Conservation (phyloP, 495 filamentous ascomycete genomes). For the Hamigera avellanea region DNA sequence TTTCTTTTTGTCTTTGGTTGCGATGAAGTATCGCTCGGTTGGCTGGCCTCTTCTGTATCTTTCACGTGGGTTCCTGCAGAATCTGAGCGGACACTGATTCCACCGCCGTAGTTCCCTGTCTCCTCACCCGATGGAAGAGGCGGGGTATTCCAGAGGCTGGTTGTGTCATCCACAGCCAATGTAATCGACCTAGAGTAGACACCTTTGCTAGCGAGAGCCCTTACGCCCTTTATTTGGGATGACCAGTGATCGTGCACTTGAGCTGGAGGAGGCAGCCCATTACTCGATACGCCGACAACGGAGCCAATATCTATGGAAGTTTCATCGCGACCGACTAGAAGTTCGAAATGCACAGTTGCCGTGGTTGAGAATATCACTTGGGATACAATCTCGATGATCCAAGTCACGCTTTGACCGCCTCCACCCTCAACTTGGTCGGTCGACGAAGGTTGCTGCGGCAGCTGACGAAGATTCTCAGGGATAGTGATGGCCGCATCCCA, state of each 20-base stretch:
- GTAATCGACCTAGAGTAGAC: conserved; percentile 69
- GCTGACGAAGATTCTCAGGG: conserved; percentile 40
- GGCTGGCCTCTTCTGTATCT: too few relatives aligned
- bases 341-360: conserved; percentile 82
- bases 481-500: conserved; percentile 72
- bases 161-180: conserved; percentile 75
- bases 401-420: conserved; percentile 50
- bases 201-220: conserved; percentile 49
- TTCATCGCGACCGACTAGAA: conserved; percentile 76
- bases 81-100: too few relatives aligned
- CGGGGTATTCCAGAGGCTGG: conserved; percentile 81
- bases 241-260: conserved; percentile 57
- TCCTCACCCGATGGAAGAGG: conserved; percentile 56
- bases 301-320: conserved; percentile 61
- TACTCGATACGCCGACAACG: conserved; percentile 27
- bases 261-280: conserved; percentile 43
- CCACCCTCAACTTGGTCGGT: conserved; percentile 12
- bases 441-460: conserved; percentile 1
- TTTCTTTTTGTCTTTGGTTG: conserved; percentile 8
- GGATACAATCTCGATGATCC: conserved; percentile 84
- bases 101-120: neutral
- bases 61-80: too few relatives aligned
- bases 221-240: conserved; percentile 35
- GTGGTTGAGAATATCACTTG: conserved; percentile 86
- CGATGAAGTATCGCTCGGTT: too few relatives aligned